Conservation (phyloP, 2,329 filamentous ascomycete species). For the Paecilomyces formosus region DNA sequence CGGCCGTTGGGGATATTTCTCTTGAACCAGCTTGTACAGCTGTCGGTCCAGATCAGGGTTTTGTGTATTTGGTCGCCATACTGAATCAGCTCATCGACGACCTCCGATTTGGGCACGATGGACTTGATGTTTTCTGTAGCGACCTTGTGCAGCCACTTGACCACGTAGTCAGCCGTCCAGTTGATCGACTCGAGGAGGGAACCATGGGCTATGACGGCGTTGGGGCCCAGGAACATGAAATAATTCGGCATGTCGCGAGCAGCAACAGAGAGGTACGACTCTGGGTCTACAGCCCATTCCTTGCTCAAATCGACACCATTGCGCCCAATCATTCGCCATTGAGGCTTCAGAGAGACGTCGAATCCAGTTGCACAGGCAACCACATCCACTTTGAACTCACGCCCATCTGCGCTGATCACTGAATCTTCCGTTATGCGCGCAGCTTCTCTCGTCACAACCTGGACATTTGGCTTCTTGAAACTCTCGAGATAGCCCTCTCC, state of each 20-base stretch:
- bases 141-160: slow-evolving; percentile 25
- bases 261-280: slow-evolving; percentile 18
- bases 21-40: slow-evolving; percentile 31
- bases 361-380: slow-evolving; percentile 35
- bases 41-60: slow-evolving; percentile 25
- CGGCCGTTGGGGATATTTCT: slow-evolving; percentile 15
- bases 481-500: slow-evolving; percentile 58
- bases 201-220: slow-evolving; percentile 21
- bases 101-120: slow-evolving; percentile 28
- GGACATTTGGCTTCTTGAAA: slow-evolving; percentile 18
- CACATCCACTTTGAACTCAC: background rate
- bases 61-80: slow-evolving; percentile 28
- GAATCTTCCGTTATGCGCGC: slow-evolving; percentile 43
- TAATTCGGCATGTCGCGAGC: slow-evolving; percentile 21
- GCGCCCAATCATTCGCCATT: slow-evolving; percentile 25
- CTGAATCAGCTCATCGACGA: slow-evolving; percentile 25
- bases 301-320: slow-evolving; percentile 14
- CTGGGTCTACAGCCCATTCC: slow-evolving; percentile 17
- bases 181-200: slow-evolving; percentile 15
- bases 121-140: slow-evolving; percentile 25
- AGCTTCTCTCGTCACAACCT: slow-evolving; percentile 29
- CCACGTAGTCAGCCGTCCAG: slow-evolving; percentile 21
- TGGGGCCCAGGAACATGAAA: slow-evolving; percentile 24
- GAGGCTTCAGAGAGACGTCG: slow-evolving; percentile 29
- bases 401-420: slow-evolving; percentile 1